Evolutionary conservation across 2,329 filamentous ascomycete species (phyloP).

Genomic region (Alternaria solani): DNA sequence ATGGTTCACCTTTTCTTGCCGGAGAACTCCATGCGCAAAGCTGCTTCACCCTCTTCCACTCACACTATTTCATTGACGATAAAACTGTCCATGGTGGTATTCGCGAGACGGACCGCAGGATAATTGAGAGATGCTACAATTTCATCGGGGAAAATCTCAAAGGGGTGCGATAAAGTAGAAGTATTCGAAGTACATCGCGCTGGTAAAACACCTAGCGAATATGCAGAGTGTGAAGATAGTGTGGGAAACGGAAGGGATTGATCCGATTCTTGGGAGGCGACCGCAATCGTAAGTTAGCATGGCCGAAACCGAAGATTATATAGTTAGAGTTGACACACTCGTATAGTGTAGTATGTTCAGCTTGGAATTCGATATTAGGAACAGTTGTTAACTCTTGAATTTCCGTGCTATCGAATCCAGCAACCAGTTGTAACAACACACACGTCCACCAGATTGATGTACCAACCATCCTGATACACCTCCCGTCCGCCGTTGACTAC

Average conservation of each 20-base stretch:
- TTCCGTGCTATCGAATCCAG: too few relatives aligned
- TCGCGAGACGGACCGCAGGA: not conserved
- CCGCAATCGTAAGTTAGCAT: not conserved
- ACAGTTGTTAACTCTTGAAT: too few relatives aligned
- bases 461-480: too few relatives aligned
- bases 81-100: not conserved
- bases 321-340: not conserved
- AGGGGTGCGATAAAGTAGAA: not conserved
- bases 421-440: too few relatives aligned
- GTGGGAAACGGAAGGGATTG: not conserved
- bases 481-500: too few relatives aligned
- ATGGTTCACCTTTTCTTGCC: not conserved
- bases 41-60: not conserved
- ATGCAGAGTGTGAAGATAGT: not conserved
- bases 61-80: not conserved
- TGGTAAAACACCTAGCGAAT: not conserved
- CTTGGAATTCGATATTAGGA: too few relatives aligned
- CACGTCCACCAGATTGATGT: too few relatives aligned
- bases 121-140: not conserved
- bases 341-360: too few relatives aligned
- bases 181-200: not conserved
- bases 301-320: not conserved
- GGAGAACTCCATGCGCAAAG: not conserved
- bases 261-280: not conserved
- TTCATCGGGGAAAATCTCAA: not conserved